Evolutionary conservation across 2,329 filamentous ascomycete genomes (phyloP), one percentile per base, ranked within the genome.

Genomic region (Raffaelea arxii): DNA sequence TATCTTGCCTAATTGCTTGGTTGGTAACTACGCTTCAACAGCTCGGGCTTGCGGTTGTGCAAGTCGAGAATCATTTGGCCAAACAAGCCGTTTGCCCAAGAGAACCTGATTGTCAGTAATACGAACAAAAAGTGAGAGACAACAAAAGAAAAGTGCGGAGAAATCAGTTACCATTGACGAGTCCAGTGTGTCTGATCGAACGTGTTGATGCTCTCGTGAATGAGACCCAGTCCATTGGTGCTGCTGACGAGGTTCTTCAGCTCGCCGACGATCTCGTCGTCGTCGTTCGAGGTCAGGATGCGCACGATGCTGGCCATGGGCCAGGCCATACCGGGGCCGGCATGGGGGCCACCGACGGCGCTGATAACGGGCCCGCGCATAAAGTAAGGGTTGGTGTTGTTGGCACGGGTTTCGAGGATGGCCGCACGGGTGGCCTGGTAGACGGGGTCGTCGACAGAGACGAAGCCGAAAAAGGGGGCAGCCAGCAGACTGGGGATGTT

Each of bases 51-150:
- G 60, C 85, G 70, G 50, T 73, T 69, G n/a, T 80, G 78, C 47
- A 92, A 59, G 64, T 90, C 84, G 46, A 92, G 64, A 24, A 94
- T 77, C 49, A 86, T 84, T 66, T 91, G 82, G n/a, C 86, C 84
- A 61, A 90, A 91, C 19, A 94, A 77, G 0, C 84, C 86, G 59
- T 92, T 92, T n/a, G 86, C 86, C 87, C 87, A 92, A 2, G 86
- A 84, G 59, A 94, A 92, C 84, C 84, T 88, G 49, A 69, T 9
- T 16, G 27, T 71, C n/a, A n/a, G n/a, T n/a, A n/a, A n/a, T n/a
- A n/a, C n/a, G n/a, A n/a, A n/a, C n/a, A n/a, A n/a, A n/a, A n/a
- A 41, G 27, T n/a, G 46, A 6, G 7, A 12, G 21, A 41, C 14
- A 16, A 19, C 3, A 38, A 19, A 27, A 21, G 27, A 32, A 36